phyloP scores from a whole-genome alignment of 345 rosid genomes.

The Alliaria petiolata region DNA sequence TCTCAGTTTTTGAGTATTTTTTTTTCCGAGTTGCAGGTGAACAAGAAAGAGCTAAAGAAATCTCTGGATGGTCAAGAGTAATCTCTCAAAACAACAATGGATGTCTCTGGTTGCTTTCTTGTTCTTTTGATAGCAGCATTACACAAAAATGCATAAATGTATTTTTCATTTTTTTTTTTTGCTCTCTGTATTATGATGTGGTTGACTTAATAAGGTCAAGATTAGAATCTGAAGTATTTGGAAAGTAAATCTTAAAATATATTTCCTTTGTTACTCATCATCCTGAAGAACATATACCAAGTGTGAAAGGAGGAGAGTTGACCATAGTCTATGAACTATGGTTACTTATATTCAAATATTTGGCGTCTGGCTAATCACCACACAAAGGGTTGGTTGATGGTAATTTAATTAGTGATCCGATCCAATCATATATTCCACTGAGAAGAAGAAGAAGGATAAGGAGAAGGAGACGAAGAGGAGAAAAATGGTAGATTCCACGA shows the following conservation, averaged over 20 bases:
- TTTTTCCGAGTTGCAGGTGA: conserved; percentile 54
- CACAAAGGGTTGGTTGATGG: neutral
- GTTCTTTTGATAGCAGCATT: neutral
- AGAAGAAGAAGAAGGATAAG: no score
- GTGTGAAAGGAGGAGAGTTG: neutral
- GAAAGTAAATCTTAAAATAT: neutral
- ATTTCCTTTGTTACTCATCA: neutral
- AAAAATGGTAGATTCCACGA: conserved; percentile 12
- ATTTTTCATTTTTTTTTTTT: neutral
- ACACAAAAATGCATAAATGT: neutral
- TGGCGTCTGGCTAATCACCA: neutral
- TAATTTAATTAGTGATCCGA: neutral
- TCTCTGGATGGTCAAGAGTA: conserved; percentile 41
- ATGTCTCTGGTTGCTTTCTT: neutral
- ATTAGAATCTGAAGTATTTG: neutral
- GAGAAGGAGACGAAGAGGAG: no score
- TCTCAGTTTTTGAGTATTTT: neutral
- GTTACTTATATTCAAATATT: no score
- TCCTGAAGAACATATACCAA: neutral
- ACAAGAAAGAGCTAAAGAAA: conserved; percentile 86
- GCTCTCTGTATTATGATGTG: neutral
- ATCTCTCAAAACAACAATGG: conserved; percentile 9
- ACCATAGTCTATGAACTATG: no score
- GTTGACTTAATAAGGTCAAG: neutral
- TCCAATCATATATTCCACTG: neutral